Percentiles rank a stretch among this genome's conserved stretches.
Conservation (phyloP, 1,284 basidiomycete species). For the Marasmius fiardii region DNA sequence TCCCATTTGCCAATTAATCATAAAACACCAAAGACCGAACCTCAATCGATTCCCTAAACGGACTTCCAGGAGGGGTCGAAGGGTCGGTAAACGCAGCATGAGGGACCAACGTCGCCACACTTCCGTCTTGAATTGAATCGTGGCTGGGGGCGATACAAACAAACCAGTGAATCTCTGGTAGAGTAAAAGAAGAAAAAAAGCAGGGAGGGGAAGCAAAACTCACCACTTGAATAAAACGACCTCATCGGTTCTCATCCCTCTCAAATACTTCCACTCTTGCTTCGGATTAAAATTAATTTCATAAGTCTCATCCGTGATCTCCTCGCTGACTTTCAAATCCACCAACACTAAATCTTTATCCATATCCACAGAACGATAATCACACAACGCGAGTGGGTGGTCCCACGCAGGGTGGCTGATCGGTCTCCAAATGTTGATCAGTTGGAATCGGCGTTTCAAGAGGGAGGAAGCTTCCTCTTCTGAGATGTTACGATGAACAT, state of each 20-base stretch:
- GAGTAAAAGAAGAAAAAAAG: slow-evolving; percentile 27
- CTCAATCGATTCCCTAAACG: not conserved
- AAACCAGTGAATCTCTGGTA: not conserved
- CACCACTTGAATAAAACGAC: slow-evolving; percentile 57
- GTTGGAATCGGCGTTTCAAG: slow-evolving; percentile 55
- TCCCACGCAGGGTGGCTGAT: slow-evolving; percentile 52
- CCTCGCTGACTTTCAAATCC: slow-evolving; percentile 43
- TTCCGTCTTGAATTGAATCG: not conserved
- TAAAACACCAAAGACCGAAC: not conserved
- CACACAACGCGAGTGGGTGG: slow-evolving; percentile 61
- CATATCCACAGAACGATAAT: slow-evolving; percentile 51
- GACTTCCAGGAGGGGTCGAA: not conserved
- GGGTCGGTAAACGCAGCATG: not conserved
- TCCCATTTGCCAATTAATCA: not conserved
- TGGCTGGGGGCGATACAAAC: not conserved
- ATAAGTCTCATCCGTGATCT: slow-evolving; percentile 56
- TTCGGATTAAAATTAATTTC: slow-evolving; percentile 48
- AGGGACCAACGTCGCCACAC: not conserved
- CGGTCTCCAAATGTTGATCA: slow-evolving; percentile 74
- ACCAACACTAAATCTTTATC: slow-evolving; percentile 47
- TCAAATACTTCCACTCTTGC: slow-evolving; percentile 65
- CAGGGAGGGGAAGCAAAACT: too few species aligned
- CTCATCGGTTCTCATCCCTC: slow-evolving; percentile 61
- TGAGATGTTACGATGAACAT: slow-evolving; percentile 52
- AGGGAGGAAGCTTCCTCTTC: slow-evolving; percentile 40